These are phyloP conservation scores for Trichocladium antarcticum DNA, from an alignment of 495 filamentous ascomycete species.

Conservation along the genomic window DNA sequence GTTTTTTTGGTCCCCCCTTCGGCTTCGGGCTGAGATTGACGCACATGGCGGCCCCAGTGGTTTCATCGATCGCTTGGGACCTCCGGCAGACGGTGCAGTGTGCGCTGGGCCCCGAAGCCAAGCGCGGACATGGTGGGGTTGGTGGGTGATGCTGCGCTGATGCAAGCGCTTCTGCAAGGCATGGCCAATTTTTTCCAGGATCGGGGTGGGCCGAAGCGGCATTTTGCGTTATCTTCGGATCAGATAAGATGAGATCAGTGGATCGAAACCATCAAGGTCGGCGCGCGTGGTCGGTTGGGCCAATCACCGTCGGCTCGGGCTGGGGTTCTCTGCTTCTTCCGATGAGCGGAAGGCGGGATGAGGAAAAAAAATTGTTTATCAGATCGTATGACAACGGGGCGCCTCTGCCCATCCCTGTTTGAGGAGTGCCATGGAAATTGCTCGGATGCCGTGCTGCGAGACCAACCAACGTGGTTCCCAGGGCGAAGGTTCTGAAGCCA, in stretches of 20 bases:
- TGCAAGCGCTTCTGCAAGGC: constrained; percentile 10
- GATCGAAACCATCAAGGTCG: not conserved
- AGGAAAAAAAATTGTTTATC: constrained; percentile 22
- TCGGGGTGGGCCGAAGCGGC: constrained; percentile 20
- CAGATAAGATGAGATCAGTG: constrained; percentile 38
- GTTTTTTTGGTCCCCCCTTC: too few species aligned
- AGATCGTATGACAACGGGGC: constrained; percentile 22
- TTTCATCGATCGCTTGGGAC: too few species aligned
- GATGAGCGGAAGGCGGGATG: constrained; percentile 10
- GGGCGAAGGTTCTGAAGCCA: too few species aligned
- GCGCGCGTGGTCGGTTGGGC: not conserved
- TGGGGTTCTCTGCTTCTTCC: constrained; percentile 11
- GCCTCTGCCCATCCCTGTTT: too few species aligned
- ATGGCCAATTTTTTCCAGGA: constrained; percentile 15
- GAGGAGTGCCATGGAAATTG: too few species aligned
- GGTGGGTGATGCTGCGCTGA: constrained; percentile 8
- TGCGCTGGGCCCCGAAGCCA: too few species aligned
- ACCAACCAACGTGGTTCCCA: too few species aligned
- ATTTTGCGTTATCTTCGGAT: constrained; percentile 42
- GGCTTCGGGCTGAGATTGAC: not conserved
- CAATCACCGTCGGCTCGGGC: constrained; percentile 1
- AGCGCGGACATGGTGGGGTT: constrained; percentile 7
- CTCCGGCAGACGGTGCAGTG: too few species aligned
- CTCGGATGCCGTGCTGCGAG: too few species aligned
- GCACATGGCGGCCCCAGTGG: not conserved